Evolutionary conservation across 2,329 filamentous ascomycete genomes (phyloP), one percentile per base, ranked within the genome.

Genomic region (Paraphaeosphaeria minitans): DNA sequence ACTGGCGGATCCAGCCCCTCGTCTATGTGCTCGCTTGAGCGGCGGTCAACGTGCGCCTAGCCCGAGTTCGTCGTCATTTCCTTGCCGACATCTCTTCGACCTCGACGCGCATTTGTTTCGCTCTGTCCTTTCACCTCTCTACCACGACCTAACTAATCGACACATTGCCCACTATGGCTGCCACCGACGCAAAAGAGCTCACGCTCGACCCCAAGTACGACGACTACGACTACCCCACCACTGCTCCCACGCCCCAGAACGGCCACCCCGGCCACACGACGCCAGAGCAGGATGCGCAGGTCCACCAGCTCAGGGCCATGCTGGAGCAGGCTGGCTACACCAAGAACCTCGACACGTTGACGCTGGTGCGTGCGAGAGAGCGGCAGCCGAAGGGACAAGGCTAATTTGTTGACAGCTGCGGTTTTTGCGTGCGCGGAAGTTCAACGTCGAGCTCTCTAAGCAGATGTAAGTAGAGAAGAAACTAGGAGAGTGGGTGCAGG

Each of bases 351-450:
- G 95, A 99, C 79, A 98, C 93, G 37, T 78, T 98, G 82, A 97
- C 92, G 59, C 78, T 99, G 84, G 90, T 95, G 83, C 59, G 87
- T 50, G 29, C 47, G 46, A 29, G 24, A 33, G 35, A 27, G 29
- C 43, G 13, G 10, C 33, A 16, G 14, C 2, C 12, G 4, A 21
- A 9, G 12, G 41, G 22, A 39, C 49, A 45, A 27, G 22, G 60
- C 71, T 72, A 67, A 69, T 54, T 57, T 55, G 60, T 58, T 37
- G 68, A 56, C 67, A 93, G 88, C 83, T 97, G 75, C 89, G 93
- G 75, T 97, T 97, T 81, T 83, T 99, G 72, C 87, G 95, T 76
- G 95, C 95, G 57, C 87, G 95, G 75, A 98, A 98, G 84, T 99
- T 97, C 78, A 90, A 97, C 78, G 91, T 97, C 62, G 84, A 89